These are phyloP conservation scores for Tephrocybe sp. DNA, from an alignment of 768 basidiomycete genomes.

Conservation along the genomic window DNA sequence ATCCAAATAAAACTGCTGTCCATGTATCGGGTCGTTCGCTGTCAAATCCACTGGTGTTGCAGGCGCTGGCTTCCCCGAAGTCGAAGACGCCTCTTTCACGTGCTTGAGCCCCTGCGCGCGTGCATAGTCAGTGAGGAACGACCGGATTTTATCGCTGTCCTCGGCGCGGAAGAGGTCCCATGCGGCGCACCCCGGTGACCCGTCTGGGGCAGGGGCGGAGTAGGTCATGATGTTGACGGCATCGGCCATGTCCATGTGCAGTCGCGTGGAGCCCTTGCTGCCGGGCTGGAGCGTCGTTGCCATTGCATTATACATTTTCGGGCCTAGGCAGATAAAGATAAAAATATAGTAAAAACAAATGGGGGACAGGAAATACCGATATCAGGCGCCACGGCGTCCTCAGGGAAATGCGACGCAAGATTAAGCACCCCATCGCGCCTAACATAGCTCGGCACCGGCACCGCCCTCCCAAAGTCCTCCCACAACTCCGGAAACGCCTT, in stretches of 20 bases:
- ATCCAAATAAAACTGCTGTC: slow-evolving; percentile 86
- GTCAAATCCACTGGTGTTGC: slow-evolving; percentile 17
- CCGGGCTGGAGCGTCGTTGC: slow-evolving; percentile 62
- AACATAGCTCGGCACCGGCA: slow-evolving; percentile 90
- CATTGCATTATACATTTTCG: slow-evolving; percentile 95
- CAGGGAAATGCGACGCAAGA: slow-evolving; percentile 85
- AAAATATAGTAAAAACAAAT: background rate
- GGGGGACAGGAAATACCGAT: slow-evolving; percentile 42
- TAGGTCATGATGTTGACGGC: slow-evolving; percentile 91
- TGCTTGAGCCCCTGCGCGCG: background rate
- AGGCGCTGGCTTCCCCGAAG: background rate
- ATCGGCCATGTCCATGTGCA: slow-evolving; percentile 96
- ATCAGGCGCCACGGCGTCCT: slow-evolving; percentile 75
- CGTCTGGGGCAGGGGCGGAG: slow-evolving; percentile 52
- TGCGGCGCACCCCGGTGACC: slow-evolving; percentile 75
- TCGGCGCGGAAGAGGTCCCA: slow-evolving; percentile 90
- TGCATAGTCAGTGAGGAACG: slow-evolving; percentile 54
- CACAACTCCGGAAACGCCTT: slow-evolving; percentile 80
- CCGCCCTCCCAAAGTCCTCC: slow-evolving; percentile 77
- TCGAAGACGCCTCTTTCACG: too few species aligned
- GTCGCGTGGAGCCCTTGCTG: slow-evolving; percentile 79
- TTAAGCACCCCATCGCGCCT: slow-evolving; percentile 87
- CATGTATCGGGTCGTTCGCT: slow-evolving; percentile 81
- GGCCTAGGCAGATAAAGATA: slow-evolving; percentile 44
- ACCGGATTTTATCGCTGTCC: slow-evolving; percentile 75